A percentile compares a stretch with the other conserved stretches of the same genome.
Conservation (phyloP, 257 asterid genomes). For the Cinchona pubescens region DNA sequence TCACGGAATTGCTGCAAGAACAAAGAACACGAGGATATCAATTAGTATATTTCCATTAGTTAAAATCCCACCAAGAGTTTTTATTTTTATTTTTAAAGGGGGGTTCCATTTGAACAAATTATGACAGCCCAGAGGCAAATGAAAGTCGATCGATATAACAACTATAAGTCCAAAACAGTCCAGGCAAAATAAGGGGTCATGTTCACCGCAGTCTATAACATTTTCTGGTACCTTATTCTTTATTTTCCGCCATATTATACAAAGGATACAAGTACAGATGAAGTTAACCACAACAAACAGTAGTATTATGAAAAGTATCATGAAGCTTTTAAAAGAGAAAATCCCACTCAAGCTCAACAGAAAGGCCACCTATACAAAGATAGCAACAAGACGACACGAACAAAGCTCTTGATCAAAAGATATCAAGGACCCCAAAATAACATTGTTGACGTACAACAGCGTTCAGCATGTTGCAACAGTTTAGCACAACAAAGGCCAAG, state of each 20-base stretch:
- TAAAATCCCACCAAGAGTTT: no score
- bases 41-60: not conserved
- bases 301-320: not conserved
- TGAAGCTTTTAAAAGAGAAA: not conserved
- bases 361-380: not conserved
- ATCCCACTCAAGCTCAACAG: not conserved
- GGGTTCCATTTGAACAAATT: not conserved
- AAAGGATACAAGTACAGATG: not conserved
- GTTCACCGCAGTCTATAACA: not conserved
- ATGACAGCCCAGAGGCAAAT: not conserved
- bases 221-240: not conserved
- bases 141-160: not conserved
- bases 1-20: constrained; percentile 79
- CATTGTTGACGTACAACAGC: not conserved
- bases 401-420: not conserved
- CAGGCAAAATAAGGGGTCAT: not conserved
- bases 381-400: not conserved
- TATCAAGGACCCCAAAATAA: not conserved
- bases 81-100: no score
- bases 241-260: not conserved
- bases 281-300: not conserved
- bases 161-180: not conserved
- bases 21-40: not conserved
- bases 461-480: not conserved
- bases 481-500: not conserved